Conservation (phyloP, 2,329 filamentous ascomycete genomes). For the Pseudocercospora fuligena region DNA sequence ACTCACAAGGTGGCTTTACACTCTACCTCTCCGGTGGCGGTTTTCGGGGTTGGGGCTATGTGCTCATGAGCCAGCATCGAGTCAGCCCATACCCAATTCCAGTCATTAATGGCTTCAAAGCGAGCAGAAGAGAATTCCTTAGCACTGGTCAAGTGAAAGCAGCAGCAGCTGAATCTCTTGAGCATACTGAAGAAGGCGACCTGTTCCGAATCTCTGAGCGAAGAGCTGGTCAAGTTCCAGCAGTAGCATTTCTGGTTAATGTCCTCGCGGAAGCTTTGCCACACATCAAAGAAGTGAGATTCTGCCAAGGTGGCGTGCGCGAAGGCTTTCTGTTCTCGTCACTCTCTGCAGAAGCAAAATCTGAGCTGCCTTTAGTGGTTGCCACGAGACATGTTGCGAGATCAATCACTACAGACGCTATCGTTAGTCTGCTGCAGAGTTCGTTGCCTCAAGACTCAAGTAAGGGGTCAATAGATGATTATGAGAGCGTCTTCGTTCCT, state of each 20-base stretch:
- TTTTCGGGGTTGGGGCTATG: constrained; percentile 87
- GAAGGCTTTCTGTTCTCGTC: constrained; percentile 81
- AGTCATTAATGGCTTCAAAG: constrained; percentile 78
- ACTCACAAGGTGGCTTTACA: constrained; percentile 60
- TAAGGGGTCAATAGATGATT: constrained; percentile 40
- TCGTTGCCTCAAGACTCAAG: constrained; percentile 49
- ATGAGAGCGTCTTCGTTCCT: constrained; percentile 47
- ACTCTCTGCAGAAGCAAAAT: constrained; percentile 63
- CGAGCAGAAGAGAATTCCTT: constrained; percentile 65
- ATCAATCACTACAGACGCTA: constrained; percentile 50
- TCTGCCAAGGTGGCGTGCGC: constrained; percentile 85
- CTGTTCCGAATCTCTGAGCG: constrained; percentile 79
- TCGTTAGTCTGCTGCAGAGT: constrained; percentile 55
- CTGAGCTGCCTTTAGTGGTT: constrained; percentile 68
- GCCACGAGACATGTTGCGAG: constrained; percentile 60
- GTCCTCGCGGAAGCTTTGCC: constrained; percentile 73
- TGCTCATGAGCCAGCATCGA: constrained; percentile 78
- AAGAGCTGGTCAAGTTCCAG: constrained; percentile 79
- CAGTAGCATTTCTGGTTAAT: constrained; percentile 79
- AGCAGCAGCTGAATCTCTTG: constrained; percentile 43
- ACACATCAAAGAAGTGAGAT: constrained; percentile 73
- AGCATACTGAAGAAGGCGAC: constrained; percentile 41
- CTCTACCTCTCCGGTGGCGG: constrained; percentile 89
- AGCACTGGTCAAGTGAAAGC: constrained; percentile 54
- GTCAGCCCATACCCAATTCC: constrained; percentile 82